phyloP scores from a whole-genome alignment of 805 yeast genomes.

The Suhomyces sp. region DNA sequence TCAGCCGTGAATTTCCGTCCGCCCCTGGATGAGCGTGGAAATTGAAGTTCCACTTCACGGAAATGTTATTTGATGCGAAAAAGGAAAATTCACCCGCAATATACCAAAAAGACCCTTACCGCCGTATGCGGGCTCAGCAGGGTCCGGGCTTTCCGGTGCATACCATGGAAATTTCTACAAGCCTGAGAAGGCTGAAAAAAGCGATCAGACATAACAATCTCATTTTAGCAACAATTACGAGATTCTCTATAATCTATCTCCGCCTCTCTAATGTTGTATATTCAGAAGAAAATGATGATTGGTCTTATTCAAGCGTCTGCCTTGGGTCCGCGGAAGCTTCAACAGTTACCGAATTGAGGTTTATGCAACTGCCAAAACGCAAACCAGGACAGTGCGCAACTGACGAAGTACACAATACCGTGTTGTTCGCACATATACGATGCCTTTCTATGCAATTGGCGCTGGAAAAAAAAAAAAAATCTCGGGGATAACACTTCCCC shows the following conservation, averaged over 20 bases:
- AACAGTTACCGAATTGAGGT: background rate
- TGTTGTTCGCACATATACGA: background rate
- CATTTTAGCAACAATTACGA: background rate
- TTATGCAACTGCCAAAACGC: background rate
- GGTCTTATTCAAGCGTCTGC: background rate
- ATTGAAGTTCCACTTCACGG: background rate
- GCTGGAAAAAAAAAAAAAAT: too few species aligned
- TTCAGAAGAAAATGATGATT: background rate
- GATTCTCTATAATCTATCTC: too few species aligned
- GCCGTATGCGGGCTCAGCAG: background rate
- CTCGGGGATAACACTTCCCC: background rate
- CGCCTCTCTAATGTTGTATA: background rate
- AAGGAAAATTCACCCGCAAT: background rate
- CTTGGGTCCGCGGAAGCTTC: background rate
- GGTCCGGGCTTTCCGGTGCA: background rate
- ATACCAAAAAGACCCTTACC: too few species aligned
- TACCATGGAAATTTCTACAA: background rate
- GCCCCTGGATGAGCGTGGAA: background rate
- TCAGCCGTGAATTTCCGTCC: background rate
- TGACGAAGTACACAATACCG: background rate
- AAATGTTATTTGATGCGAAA: background rate
- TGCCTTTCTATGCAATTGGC: background rate
- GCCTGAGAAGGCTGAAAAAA: background rate
- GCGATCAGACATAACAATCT: background rate
- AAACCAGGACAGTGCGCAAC: background rate